Percentiles rank a stretch among this genome's conserved stretches.
phyloP scores from a whole-genome alignment of 176 grass and related monocot genomes.

The Ananas comosus region DNA sequence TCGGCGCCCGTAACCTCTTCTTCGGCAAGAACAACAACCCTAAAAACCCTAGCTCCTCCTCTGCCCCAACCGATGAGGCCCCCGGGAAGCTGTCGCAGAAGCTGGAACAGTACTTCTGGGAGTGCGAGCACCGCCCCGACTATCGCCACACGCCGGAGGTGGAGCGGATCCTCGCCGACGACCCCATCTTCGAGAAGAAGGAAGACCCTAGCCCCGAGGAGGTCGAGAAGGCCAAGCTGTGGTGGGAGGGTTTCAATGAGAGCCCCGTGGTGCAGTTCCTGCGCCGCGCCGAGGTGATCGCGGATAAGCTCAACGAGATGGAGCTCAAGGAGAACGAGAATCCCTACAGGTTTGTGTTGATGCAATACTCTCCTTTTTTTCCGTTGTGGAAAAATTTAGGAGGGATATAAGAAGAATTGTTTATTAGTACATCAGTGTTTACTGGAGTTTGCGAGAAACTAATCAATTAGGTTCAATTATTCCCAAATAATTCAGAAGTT shows the following conservation, averaged over 20 bases:
- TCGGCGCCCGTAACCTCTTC: constrained; percentile 11
- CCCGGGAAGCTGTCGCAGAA: constrained; percentile 18
- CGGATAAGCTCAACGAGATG: constrained; percentile 22
- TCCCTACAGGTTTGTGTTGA: constrained; percentile 1
- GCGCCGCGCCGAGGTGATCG: constrained; percentile 9
- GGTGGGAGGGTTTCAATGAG: constrained; percentile 25
- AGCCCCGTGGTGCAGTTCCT: constrained; percentile 32
- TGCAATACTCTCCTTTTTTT: too few species aligned
- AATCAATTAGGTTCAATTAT: too few species aligned
- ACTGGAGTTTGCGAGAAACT: too few species aligned
- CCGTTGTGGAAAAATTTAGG: too few species aligned
- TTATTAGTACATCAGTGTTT: too few species aligned
- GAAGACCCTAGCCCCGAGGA: constrained; percentile 23
- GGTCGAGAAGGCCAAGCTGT: constrained; percentile 20
- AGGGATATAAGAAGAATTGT: too few species aligned
- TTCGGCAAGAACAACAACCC: constrained; percentile 3
- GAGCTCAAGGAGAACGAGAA: constrained; percentile 21
- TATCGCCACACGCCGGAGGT: constrained; percentile 24
- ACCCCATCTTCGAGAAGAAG: constrained; percentile 20
- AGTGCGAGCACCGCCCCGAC: constrained; percentile 26
- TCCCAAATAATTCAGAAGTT: too few species aligned
- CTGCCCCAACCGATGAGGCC: background rate
- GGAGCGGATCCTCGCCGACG: constrained; percentile 20
- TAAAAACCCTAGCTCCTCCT: background rate
- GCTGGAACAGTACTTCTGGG: constrained; percentile 26